These are phyloP conservation scores for Chondrus crispus DNA, from an alignment of 23 red algal genomes.

Conservation along the genomic window DNA sequence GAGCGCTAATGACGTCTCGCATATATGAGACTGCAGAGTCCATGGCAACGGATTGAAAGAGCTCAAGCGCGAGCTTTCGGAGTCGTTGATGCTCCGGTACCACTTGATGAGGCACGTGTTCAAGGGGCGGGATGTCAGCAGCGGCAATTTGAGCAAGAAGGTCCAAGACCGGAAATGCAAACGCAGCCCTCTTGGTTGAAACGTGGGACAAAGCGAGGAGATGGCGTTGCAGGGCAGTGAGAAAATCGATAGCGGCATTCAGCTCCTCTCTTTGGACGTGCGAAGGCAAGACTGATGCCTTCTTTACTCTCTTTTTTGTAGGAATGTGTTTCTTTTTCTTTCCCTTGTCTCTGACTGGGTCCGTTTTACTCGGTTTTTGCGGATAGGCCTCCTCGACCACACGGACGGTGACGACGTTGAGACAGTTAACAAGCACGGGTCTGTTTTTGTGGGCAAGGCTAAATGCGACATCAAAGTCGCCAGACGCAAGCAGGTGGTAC, in stretches of 20 bases:
- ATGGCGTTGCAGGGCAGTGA: not conserved
- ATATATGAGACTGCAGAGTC: not conserved
- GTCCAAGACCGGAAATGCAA: not conserved
- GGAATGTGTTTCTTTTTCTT: no score
- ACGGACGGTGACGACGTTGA: slow-evolving; percentile 22
- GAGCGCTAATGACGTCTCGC: not conserved
- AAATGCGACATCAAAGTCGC: not conserved
- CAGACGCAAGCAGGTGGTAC: not conserved
- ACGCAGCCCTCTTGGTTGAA: not conserved
- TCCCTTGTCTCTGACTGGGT: no score
- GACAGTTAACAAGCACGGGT: not conserved
- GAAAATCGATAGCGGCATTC: slow-evolving; percentile 1
- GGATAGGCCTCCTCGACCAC: not conserved
- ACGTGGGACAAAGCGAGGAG: not conserved
- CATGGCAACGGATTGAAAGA: slow-evolving; percentile 10
- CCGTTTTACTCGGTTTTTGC: no score
- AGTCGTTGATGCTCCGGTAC: not conserved
- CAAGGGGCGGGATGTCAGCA: not conserved
- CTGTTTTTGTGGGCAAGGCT: not conserved
- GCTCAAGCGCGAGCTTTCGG: not conserved
- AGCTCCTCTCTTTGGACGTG: slow-evolving; percentile 40
- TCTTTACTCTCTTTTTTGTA: not conserved
- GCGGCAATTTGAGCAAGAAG: slow-evolving; percentile 21
- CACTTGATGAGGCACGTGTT: not conserved
- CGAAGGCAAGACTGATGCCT: not conserved